Evolutionary conservation across 2,329 filamentous ascomycete species (phyloP), one percentile per base, ranked within the genome.

Genomic region (Capronia epimyces): DNA sequence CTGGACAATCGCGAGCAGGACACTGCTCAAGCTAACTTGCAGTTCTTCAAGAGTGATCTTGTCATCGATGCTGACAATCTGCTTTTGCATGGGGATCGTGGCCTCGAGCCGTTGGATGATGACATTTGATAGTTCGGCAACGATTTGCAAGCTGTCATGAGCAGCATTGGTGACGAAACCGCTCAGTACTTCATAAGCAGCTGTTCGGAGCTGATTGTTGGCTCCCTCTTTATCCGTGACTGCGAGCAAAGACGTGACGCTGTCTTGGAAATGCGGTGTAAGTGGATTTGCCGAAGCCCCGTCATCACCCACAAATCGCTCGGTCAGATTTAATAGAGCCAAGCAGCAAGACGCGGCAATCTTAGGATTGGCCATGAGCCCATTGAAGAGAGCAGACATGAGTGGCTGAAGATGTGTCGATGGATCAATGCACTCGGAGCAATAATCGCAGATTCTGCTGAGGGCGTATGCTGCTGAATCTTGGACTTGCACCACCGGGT

Each of bases 341-440:
- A 94, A 96, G 75, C 93, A 98, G 82, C 93, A 97, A 24, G 93
- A 98, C 49, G 89, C 84, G 25, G 91, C 93, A 84, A 98, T 98
- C 80, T 95, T 96, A 53, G 89, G 86, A 67, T 86, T 93, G 73
- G 87, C 91, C 53, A 88, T 82, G 53, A 98, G 79, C 44, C 91
- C 93, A 61, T 84, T 82, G 75, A 98, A 98, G 8, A 98, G 80
- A 34, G 90, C 87, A 50, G 83, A 81, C 64, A 98, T 91, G 56
- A 98, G 77, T 16, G 86, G 82, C 58, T 89, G 86, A 3, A 98
- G 80, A 66, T 96, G 89, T 57, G 83, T 77, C 60, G 80, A 75
- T 34, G 89, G 86, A 67, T 98, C 91, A 64, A 98, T 94, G 39
- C 90, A 86, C 61, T 91, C 87, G 9, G 90, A 89, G 70, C 89